Conservation (phyloP, 2,329 filamentous ascomycete genomes). For the Ophiosphaerella herpotricha region DNA sequence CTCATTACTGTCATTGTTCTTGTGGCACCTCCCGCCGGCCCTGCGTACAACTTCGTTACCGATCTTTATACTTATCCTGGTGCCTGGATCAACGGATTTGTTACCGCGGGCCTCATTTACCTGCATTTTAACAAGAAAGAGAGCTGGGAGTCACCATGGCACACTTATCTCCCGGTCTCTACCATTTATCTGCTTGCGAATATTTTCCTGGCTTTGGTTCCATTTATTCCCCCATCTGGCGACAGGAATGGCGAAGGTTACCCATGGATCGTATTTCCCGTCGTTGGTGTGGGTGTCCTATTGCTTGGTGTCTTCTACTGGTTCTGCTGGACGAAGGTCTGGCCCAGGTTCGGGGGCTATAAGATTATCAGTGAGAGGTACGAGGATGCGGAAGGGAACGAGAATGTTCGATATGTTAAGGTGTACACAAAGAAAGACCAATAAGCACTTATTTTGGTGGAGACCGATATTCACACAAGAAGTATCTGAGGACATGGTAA, state of each 20-base stretch:
- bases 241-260: conserved; percentile 49
- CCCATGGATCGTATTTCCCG: conserved; percentile 52
- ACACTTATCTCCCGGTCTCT: conserved; percentile 41
- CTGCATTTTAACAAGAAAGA: conserved; percentile 41
- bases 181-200: conserved; percentile 49
- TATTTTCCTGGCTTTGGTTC: conserved; percentile 49
- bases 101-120: conserved; percentile 42
- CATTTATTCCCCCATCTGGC: conserved; percentile 49
- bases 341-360: conserved; percentile 34
- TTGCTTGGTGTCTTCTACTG: conserved; percentile 46
- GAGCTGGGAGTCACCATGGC: conserved; percentile 46
- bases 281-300: conserved; percentile 50
- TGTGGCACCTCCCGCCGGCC: conserved; percentile 67
- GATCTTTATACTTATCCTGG: conserved; percentile 53
- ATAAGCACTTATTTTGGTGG: background rate
- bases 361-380: conserved; percentile 38
- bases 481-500: background rate
- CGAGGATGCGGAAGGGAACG: conserved; percentile 32
- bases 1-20: conserved; percentile 68
- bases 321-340: conserved; percentile 25
- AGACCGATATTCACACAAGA: background rate
- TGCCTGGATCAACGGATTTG: conserved; percentile 45
- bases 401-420: conserved; percentile 42
- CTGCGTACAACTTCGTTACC: conserved; percentile 70
- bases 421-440: conserved; percentile 36